phyloP scores from a whole-genome alignment of 257 asterid species.

The Solanum microdontum region DNA sequence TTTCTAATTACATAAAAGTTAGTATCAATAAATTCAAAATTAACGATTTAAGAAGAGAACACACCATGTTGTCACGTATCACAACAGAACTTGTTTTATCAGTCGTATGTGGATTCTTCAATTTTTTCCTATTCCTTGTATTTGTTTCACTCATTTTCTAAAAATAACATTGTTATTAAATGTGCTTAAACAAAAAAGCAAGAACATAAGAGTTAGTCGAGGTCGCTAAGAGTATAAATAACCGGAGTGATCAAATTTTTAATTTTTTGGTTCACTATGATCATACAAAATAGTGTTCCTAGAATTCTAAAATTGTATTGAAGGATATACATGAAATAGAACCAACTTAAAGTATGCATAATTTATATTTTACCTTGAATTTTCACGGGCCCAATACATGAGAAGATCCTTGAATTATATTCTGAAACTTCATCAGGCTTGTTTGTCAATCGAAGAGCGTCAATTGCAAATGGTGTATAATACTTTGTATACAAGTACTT shows the following conservation, averaged over 20 bases:
- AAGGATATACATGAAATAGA: neutral
- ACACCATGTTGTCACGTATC: neutral
- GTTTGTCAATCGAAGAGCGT: neutral
- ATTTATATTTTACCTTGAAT: neutral
- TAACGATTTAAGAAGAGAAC: neutral
- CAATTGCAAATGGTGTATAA: too few relatives aligned
- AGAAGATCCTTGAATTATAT: neutral
- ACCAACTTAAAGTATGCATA: neutral
- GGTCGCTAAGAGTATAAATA: neutral
- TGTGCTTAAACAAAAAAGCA: too few relatives aligned
- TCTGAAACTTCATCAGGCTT: too few relatives aligned
- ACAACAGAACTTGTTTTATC: neutral
- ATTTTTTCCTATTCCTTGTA: neutral
- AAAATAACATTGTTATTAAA: too few relatives aligned
- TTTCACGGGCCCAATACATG: too few relatives aligned
- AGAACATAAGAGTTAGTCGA: neutral
- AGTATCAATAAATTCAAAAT: too few relatives aligned
- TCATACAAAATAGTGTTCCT: neutral
- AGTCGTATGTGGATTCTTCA: neutral
- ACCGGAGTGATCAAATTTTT: neutral
- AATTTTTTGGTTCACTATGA: neutral
- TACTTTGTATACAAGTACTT: neutral
- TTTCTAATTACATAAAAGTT: neutral
- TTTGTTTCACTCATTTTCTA: neutral
- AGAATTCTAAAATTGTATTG: neutral